Evolutionary conservation across 1,284 basidiomycete species (phyloP).

Genomic region (Pulveroboletus sp.): DNA sequence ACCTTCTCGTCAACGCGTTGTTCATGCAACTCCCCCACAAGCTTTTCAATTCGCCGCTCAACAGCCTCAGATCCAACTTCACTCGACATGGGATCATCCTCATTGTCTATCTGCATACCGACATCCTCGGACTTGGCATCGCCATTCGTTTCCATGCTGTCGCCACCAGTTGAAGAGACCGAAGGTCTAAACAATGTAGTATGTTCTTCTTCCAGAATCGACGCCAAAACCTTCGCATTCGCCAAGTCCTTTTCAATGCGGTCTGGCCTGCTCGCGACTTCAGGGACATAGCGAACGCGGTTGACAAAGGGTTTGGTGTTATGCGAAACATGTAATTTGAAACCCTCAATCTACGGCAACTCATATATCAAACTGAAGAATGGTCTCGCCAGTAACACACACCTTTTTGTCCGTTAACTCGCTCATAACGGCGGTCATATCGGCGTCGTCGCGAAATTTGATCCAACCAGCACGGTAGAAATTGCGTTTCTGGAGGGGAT

Average conservation of each 20-base stretch:
- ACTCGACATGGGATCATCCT: slow-evolving; percentile 56
- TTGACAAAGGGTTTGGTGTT: slow-evolving; percentile 79
- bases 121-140: slow-evolving; percentile 37
- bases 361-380: slow-evolving; percentile 10
- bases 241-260: slow-evolving; percentile 78
- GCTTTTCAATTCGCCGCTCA: slow-evolving; percentile 73
- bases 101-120: slow-evolving; percentile 45
- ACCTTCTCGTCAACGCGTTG: slow-evolving; percentile 66
- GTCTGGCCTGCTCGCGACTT: slow-evolving; percentile 76
- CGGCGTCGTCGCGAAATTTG: slow-evolving; percentile 78
- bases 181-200: slow-evolving; percentile 48
- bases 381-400: slow-evolving; percentile 17
- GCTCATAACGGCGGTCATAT: slow-evolving; percentile 71
- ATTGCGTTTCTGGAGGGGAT: slow-evolving; percentile 85
- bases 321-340: slow-evolving; percentile 87
- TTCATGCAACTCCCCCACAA: slow-evolving; percentile 65
- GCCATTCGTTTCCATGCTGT: slow-evolving; percentile 37
- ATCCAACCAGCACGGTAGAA: slow-evolving; percentile 94
- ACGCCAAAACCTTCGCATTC: slow-evolving; percentile 70
- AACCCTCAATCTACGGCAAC: slow-evolving; percentile 77
- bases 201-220: slow-evolving; percentile 72
- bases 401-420: slow-evolving; percentile 86
- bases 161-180: slow-evolving; percentile 21
- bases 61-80: slow-evolving; percentile 69
- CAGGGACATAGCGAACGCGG: slow-evolving; percentile 76